Evolutionary conservation across 2,329 filamentous ascomycete species (phyloP).

Genomic region (Blastomyces silverae): DNA sequence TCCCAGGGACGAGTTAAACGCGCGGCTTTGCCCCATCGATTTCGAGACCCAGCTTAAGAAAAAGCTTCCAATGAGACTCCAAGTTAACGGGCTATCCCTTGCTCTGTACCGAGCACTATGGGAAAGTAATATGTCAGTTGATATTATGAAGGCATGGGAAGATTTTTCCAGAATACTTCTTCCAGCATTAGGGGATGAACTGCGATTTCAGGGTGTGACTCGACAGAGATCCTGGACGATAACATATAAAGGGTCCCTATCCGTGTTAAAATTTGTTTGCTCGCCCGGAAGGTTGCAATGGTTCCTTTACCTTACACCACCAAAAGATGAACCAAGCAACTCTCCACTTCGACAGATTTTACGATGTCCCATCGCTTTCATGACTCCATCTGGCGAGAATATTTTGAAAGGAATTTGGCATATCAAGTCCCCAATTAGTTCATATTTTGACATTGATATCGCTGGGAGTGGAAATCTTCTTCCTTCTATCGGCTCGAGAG

Average conservation of each 20-base stretch:
- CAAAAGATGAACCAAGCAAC: constrained; percentile 33
- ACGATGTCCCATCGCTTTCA: constrained; percentile 44
- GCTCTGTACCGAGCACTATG: constrained; percentile 24
- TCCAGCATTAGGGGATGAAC: constrained; percentile 29
- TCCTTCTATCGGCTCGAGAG: constrained; percentile 36
- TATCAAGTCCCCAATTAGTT: constrained; percentile 38
- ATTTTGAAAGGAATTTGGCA: constrained; percentile 41
- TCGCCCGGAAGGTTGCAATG: constrained; percentile 36
- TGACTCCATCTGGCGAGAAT: constrained; percentile 32
- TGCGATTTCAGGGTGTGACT: constrained; percentile 31
- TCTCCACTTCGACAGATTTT: constrained; percentile 41
- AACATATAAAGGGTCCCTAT: constrained; percentile 36
- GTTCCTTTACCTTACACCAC: constrained; percentile 45
- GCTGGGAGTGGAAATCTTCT: constrained; percentile 30
- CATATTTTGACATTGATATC: constrained; percentile 33
- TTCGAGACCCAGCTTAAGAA: constrained; percentile 43
- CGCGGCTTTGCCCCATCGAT: constrained; percentile 36
- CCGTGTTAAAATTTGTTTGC: constrained; percentile 38
- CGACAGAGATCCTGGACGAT: constrained; percentile 40
- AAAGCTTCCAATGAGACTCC: constrained; percentile 40
- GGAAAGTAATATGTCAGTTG: constrained; percentile 5
- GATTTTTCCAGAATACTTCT: constrained; percentile 14
- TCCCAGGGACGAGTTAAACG: constrained; percentile 27
- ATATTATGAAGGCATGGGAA: constrained; percentile 17
- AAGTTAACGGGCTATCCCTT: constrained; percentile 28